phyloP scores from a whole-genome alignment of 345 rosid genomes.

The Boechera stricta region DNA sequence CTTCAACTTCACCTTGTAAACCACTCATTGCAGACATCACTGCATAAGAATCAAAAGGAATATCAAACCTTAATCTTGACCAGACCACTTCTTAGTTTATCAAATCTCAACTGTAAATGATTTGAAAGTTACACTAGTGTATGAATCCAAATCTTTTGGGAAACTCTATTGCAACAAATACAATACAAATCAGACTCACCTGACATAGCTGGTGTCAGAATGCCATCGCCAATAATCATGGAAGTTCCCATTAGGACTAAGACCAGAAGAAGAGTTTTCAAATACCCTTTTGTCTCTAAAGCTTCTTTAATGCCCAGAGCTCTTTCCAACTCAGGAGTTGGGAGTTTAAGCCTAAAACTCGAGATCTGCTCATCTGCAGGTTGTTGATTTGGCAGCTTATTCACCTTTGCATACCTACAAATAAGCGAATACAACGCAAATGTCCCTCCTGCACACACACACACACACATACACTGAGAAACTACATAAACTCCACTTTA shows the following conservation, averaged over 20 bases:
- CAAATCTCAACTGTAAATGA: background rate
- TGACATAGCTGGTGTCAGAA: slow-evolving; percentile 95
- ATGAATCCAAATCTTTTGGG: slow-evolving; percentile 12
- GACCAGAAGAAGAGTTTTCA: slow-evolving; percentile 77
- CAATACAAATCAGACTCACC: slow-evolving; percentile 50
- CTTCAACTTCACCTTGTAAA: slow-evolving; percentile 72
- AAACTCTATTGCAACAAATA: slow-evolving; percentile 18
- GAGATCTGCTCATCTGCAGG: slow-evolving; percentile 93
- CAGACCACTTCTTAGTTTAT: background rate
- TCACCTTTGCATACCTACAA: slow-evolving; percentile 89
- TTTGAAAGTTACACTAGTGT: background rate
- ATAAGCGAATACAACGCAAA: slow-evolving; percentile 92
- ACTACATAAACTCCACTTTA: slow-evolving; percentile 55
- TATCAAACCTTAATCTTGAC: background rate
- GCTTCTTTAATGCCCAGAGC: slow-evolving; percentile 79
- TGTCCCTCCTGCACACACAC: slow-evolving; percentile 73
- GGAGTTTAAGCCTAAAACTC: slow-evolving; percentile 87
- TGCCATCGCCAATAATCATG: slow-evolving; percentile 96
- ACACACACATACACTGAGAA: slow-evolving; percentile 30
- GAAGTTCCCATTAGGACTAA: slow-evolving; percentile 97
- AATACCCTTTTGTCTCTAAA: slow-evolving; percentile 68
- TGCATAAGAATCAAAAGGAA: slow-evolving; percentile 47
- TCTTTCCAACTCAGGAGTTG: slow-evolving; percentile 93
- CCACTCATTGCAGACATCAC: slow-evolving; percentile 99
- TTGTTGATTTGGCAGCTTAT: slow-evolving; percentile 89